phyloP scores from a whole-genome alignment of 1,139 yeast genomes.

The Kurtzmaniella quercitrusa region DNA sequence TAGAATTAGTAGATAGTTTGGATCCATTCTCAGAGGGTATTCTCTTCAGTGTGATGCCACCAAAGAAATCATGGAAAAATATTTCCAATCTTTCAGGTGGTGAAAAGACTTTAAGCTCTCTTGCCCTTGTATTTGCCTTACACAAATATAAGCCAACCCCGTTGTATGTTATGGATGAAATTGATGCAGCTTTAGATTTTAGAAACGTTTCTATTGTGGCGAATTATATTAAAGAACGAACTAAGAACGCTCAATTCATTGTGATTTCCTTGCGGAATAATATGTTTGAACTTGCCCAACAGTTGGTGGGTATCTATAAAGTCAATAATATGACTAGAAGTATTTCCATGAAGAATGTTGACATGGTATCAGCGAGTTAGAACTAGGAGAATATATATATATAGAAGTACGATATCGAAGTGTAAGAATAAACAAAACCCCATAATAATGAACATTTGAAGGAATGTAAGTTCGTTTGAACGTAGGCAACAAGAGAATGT shows the following conservation, averaged over 20 bases:
- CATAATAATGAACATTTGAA: too few relatives aligned
- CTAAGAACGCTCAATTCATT: slow-evolving; percentile 93
- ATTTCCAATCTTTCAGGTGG: slow-evolving; percentile 96
- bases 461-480: too few relatives aligned
- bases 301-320: slow-evolving; percentile 92
- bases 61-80: slow-evolving; percentile 95
- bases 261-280: slow-evolving; percentile 93
- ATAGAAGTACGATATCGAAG: slow-evolving; percentile 1
- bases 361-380: not conserved
- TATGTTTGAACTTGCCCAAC: slow-evolving; percentile 95
- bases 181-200: slow-evolving; percentile 97
- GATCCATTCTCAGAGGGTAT: slow-evolving; percentile 99
- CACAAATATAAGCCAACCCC: slow-evolving; percentile 98
- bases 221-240: slow-evolving; percentile 90
- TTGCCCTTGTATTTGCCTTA: slow-evolving; percentile 93
- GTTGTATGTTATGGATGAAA: slow-evolving; percentile 97
- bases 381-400: slow-evolving; percentile 5
- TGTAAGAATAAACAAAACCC: too few relatives aligned
- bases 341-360: slow-evolving; percentile 61
- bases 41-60: slow-evolving; percentile 97
- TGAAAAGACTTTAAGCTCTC: slow-evolving; percentile 90
- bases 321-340: slow-evolving; percentile 87
- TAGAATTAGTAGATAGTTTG: slow-evolving; percentile 89
- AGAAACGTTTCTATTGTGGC: slow-evolving; percentile 97
- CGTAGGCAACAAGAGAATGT: too few relatives aligned